Percentiles rank a stretch among this genome's conserved stretches.
These are phyloP conservation scores for Cymodocea nodosa DNA, from an alignment of 116 monocot species.

Conservation along the genomic window DNA sequence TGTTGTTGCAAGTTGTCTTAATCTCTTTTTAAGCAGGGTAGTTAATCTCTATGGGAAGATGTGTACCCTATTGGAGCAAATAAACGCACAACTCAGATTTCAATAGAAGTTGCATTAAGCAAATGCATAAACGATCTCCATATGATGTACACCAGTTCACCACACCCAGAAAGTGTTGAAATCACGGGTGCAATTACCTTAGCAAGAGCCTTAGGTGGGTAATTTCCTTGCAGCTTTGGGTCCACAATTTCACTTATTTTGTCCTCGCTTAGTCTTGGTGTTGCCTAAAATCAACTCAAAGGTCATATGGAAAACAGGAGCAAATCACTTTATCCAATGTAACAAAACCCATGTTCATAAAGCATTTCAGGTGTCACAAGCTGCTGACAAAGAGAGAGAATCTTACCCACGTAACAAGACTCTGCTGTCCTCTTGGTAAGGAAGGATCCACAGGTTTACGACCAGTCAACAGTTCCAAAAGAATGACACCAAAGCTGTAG, in stretches of 20 bases:
- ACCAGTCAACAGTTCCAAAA: slow-evolving; percentile 56
- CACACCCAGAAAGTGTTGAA: background rate
- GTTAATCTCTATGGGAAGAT: too few relatives aligned
- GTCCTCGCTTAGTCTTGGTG: slow-evolving; percentile 19
- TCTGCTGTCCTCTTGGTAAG: slow-evolving; percentile 53
- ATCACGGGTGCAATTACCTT: slow-evolving; percentile 6
- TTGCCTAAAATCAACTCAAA: slow-evolving; percentile 10
- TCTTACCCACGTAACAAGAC: slow-evolving; percentile 64
- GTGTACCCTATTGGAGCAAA: too few relatives aligned
- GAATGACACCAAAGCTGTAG: slow-evolving; percentile 61
- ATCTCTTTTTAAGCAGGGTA: too few relatives aligned
- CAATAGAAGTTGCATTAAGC: background rate
- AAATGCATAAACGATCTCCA: too few relatives aligned
- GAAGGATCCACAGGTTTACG: slow-evolving; percentile 56
- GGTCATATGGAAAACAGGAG: background rate
- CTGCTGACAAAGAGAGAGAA: background rate
- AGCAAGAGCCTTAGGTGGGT: slow-evolving; percentile 12
- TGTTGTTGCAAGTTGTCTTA: too few relatives aligned
- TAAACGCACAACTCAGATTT: too few relatives aligned
- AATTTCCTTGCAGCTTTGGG: slow-evolving; percentile 10
- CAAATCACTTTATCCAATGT: background rate
- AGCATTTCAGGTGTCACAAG: background rate
- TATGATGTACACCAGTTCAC: background rate
- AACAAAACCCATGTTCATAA: background rate
- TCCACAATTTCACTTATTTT: slow-evolving; percentile 16